Conservation (phyloP, 1,139 yeast species). For the Dujonia santamariae region DNA sequence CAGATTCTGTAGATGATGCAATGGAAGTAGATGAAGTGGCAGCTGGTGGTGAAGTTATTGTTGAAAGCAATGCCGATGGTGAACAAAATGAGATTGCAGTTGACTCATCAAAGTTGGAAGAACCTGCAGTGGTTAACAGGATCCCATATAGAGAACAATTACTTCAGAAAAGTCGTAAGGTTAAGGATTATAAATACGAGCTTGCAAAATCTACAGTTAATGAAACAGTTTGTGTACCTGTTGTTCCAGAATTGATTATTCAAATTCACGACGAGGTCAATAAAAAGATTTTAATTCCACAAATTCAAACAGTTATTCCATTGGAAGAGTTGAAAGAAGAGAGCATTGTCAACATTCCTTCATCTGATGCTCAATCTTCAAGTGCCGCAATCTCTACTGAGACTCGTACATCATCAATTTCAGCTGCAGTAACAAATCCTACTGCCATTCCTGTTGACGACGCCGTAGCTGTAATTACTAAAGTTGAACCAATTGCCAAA, state of each 20-base stretch:
- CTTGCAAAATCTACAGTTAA: background rate
- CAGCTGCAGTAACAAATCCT: background rate
- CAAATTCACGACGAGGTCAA: constrained; percentile 24
- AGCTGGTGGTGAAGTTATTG: background rate
- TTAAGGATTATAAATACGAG: constrained; percentile 5
- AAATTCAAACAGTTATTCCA: constrained; percentile 4
- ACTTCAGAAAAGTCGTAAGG: constrained; percentile 11
- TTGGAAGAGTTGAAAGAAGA: constrained; percentile 4
- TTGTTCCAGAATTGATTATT: constrained; percentile 23
- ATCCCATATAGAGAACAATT: constrained; percentile 24
- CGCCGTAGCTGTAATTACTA: constrained; percentile 11
- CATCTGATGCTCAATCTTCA: background rate
- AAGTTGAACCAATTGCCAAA: constrained; percentile 14
- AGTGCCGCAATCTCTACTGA: background rate
- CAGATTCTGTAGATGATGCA: background rate
- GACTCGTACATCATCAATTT: background rate
- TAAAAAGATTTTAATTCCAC: constrained; percentile 19
- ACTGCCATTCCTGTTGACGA: background rate
- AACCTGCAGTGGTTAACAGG: constrained; percentile 1
- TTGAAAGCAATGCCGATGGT: constrained; percentile 1
- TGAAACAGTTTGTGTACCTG: constrained; percentile 8
- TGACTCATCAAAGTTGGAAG: background rate
- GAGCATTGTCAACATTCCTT: constrained; percentile 2
- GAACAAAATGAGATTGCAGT: constrained; percentile 3
- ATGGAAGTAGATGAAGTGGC: background rate